Base-by-base conservation (phyloP, 2,329 filamentous ascomycete species). In the Pestalotiopsis sp. region DNA sequence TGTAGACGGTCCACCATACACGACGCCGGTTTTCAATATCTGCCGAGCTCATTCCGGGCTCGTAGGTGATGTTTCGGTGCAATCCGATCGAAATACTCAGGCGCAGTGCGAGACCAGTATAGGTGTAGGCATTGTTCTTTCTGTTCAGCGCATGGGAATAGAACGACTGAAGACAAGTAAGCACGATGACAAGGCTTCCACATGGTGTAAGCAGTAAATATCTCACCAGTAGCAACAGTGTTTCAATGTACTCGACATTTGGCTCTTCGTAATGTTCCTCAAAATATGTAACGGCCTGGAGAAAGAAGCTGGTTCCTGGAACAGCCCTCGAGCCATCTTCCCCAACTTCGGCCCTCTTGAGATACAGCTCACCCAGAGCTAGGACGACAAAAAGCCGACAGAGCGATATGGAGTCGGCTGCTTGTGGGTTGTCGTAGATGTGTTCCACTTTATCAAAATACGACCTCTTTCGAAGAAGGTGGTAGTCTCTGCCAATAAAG, bases 71-170 rank as follows among this genome's bases (percentile, higher is more conserved):
- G 60, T 79, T 79, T 20, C 79, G 73, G 36, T 82, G 78, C n/a
- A 82, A 73, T 13, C 80, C 80, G 67, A 82, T 76, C 2, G 78
- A 75, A 0, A 81, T 69, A 25, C 76, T 74, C 2, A 82, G 69
- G 13, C 81, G 76, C 4, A 83, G 72, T 2, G 81, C 81, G 11
- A 78, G 77, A 39, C 80, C 78, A 14, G 80, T 76, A 52, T 80
- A 76, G 6, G 76, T 72, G 65, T 80, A 80, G 4, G 80, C 79
- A n/a, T 77, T 79, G 63, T 81, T 79, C 39, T 79, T 75, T 38
- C 81, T 73, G 68, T 82, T 82, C 45, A 83, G 71, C 2, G 77
- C 74, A 36, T 79, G 75, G 6, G 80, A 81, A 67, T 80, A 83
- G 17, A 82, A 74, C 0, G 78, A 77, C 79, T 59, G 4, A 5